Percentiles rank a stretch among this genome's conserved stretches.
Conservation (phyloP, 164 flowering plant species). For the Taxillus chinensis region DNA sequence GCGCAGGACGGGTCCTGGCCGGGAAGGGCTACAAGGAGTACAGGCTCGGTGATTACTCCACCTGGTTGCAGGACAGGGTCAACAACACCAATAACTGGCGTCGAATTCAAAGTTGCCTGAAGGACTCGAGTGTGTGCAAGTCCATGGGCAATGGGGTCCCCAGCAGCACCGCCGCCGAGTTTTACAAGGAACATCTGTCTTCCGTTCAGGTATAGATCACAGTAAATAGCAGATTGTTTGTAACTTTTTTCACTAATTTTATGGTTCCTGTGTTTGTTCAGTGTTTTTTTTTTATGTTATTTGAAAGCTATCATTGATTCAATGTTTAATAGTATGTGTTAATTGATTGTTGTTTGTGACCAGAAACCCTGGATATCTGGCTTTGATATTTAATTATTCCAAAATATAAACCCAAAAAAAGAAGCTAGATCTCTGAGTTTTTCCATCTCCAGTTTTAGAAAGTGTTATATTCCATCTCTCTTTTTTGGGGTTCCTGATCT, state of each 20-base stretch:
- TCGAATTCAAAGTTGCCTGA: conserved; percentile 49
- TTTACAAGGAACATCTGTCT: conserved; percentile 26
- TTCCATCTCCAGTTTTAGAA: no score
- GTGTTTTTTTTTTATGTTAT: background rate
- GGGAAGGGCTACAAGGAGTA: conserved; percentile 55
- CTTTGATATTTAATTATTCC: no score
- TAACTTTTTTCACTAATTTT: background rate
- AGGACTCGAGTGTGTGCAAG: conserved; percentile 39
- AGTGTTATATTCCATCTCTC: no score
- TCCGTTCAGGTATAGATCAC: conserved; percentile 44
- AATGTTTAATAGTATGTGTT: no score
- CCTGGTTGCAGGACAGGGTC: conserved; percentile 60
- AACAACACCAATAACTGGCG: conserved; percentile 36
- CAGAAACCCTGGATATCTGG: no score
- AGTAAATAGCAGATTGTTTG: background rate
- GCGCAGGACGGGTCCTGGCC: conserved; percentile 44
- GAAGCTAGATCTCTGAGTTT: no score
- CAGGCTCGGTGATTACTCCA: conserved; percentile 51
- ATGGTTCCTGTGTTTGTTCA: background rate
- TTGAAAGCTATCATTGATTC: no score
- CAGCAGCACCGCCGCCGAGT: conserved; percentile 12
- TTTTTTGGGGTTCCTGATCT: no score
- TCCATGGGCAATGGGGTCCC: conserved; percentile 8
- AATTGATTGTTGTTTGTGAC: background rate
- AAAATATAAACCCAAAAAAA: no score